Evolutionary conservation across 1,284 basidiomycete species (phyloP).

Genomic region (Meripilus lineatus): DNA sequence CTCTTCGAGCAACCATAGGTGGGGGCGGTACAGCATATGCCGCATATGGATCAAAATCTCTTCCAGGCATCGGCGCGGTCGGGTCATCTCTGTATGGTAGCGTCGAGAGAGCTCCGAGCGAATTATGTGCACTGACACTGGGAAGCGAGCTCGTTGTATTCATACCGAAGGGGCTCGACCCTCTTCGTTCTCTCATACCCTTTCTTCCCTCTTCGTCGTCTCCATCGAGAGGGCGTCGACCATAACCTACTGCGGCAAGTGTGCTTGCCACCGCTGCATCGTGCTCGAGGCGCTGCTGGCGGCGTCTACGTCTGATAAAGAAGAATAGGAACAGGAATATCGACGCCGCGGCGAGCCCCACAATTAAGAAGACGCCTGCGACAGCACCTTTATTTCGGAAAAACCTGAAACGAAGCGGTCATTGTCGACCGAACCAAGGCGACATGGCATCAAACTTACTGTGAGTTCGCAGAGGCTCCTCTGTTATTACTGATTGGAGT

Average conservation of each 20-base stretch:
- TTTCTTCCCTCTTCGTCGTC: conserved; percentile 43
- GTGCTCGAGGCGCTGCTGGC: conserved; percentile 53
- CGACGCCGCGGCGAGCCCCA: conserved; percentile 65
- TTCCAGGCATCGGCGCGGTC: conserved; percentile 19
- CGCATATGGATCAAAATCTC: conserved; percentile 50
- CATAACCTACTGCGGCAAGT: conserved; percentile 60
- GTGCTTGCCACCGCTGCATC: conserved; percentile 65
- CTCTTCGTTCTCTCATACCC: conserved; percentile 21
- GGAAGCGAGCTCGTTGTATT: conserved; percentile 17
- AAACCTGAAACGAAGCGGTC: conserved; percentile 42
- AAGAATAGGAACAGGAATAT: conserved; percentile 70
- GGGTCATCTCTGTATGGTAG: conserved; percentile 24
- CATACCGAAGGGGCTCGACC: conserved; percentile 14
- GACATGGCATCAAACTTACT: conserved; percentile 36
- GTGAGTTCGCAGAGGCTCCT: conserved; percentile 30
- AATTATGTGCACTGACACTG: conserved; percentile 9
- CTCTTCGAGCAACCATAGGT: conserved; percentile 22
- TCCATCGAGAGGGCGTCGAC: conserved; percentile 62
- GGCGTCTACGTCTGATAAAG: conserved; percentile 58
- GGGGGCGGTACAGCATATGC: conserved; percentile 36
- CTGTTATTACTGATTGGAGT: conserved; percentile 49
- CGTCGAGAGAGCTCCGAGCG: conserved; percentile 19
- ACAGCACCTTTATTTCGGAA: conserved; percentile 74
- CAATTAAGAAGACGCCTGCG: conserved; percentile 71
- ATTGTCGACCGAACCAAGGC: neutral